Conservation (phyloP, 202 grass and related monocot genomes). For the Miscanthus sacchariflorus region DNA sequence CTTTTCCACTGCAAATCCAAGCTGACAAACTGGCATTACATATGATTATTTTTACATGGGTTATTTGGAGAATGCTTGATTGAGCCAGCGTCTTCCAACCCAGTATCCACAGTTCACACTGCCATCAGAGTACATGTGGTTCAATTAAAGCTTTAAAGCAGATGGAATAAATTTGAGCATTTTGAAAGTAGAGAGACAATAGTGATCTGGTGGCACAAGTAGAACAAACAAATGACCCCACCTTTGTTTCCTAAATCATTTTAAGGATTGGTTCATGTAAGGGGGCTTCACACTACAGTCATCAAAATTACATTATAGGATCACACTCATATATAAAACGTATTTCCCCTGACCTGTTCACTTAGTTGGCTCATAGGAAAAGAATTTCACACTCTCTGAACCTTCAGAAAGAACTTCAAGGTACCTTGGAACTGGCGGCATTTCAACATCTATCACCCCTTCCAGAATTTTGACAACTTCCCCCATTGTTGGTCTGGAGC, state of each 20-base stretch:
- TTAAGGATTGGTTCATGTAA: neutral
- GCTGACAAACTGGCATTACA: no score
- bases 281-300: neutral
- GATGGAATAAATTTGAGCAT: neutral
- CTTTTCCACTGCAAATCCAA: no score
- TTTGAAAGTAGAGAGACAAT: neutral
- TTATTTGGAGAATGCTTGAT: no score
- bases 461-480: slow-evolving; percentile 59
- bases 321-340: neutral
- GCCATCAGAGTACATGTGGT: neutral
- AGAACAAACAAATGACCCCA: neutral
- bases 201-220: neutral
- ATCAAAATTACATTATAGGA: neutral
- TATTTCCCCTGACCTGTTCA: neutral
- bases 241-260: neutral
- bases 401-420: slow-evolving; percentile 43
- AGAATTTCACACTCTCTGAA: neutral
- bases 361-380: neutral
- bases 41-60: no score
- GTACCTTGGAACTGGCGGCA: slow-evolving; percentile 46
- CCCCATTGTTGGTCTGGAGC: slow-evolving; percentile 54
- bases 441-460: slow-evolving; percentile 45
- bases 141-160: neutral
- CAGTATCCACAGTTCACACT: neutral
- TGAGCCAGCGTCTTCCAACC: no score